Base-by-base conservation (phyloP, 305 asterid genomes). In the Solanum aculeatissimum region DNA sequence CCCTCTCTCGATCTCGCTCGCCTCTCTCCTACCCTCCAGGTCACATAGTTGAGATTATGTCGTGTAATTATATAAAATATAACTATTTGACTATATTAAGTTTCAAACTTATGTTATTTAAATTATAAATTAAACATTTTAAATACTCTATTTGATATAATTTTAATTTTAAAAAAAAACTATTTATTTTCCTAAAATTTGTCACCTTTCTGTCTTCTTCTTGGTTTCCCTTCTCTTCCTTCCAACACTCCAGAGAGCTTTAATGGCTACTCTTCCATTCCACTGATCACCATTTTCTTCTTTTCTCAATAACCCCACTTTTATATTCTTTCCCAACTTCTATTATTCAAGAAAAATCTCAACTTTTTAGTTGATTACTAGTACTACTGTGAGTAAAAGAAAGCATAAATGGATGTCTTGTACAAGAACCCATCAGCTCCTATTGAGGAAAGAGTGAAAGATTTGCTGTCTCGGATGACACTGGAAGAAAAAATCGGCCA, bases 381-480 rank as follows among this genome's bases (percentile, higher is more conserved):
- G 69, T 60, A 23, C 25, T 58, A 60, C 14, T 45, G 11, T 53
- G 57, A 51, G n/a, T 19, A 53, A 53, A 53, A 53, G 57, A 53
- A 53, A 63, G 19, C 16, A 66, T 38, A 66, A 35, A 74, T 85
- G 87, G 86, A 85, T 55, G 86, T 89, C 87, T 23, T 88, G 4
- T 91, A 91, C 87, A 91, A 89, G 74, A 87, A 87, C 85, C 89
- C 87, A 85, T 85, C 43, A 72, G 84, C 86, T 54, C 85, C 88
- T 2, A 35, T 88, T 54, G 93, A 91, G 80, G 89, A 83, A 16
- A 87, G 91, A 85, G 87, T 91, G 12, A 86, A 84, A 68, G 92
- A 91, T 83, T 83, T 91, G 58, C 86, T 91, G 14, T 83, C 91
- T 74, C 83, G 93, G 27, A 89, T 91, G 93, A 89, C 93, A 53